Percentiles rank a stretch among this genome's conserved stretches.
These are phyloP conservation scores for Huntiella omanensis DNA, from an alignment of 2,329 filamentous ascomycete species.

Conservation along the genomic window DNA sequence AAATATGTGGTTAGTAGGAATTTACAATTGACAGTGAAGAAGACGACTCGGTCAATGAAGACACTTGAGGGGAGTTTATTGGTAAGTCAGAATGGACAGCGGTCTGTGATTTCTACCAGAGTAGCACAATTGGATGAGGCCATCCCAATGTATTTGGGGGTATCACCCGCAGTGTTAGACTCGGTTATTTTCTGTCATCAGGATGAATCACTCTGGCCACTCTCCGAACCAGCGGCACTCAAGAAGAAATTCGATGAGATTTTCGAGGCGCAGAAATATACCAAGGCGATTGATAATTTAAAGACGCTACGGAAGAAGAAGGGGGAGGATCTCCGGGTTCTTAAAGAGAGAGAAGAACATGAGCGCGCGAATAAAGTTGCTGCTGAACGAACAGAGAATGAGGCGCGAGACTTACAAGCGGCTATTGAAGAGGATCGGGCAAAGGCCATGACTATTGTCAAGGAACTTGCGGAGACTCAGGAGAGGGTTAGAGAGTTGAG, in stretches of 20 bases:
- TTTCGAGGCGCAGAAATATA: conserved; percentile 92
- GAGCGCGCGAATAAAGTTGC: conserved; percentile 72
- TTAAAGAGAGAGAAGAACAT: conserved; percentile 57
- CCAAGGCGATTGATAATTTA: conserved; percentile 90
- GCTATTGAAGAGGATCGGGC: conserved; percentile 45
- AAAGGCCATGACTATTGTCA: conserved; percentile 37
- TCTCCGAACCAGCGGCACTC: conserved; percentile 67
- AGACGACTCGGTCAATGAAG: conserved; percentile 56
- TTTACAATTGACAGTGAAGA: conserved; percentile 73
- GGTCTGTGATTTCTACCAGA: conserved; percentile 57
- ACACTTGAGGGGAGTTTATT: conserved; percentile 66
- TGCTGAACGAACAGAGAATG: conserved; percentile 52
- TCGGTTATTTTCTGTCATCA: conserved; percentile 98
- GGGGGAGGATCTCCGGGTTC: conserved; percentile 51
- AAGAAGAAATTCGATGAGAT: conserved; percentile 97
- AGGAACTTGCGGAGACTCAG: conserved; percentile 41
- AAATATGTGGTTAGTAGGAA: conserved; percentile 71
- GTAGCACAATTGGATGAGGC: conserved; percentile 66
- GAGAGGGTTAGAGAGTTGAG: conserved; percentile 45
- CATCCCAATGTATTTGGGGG: conserved; percentile 72
- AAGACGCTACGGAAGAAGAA: conserved; percentile 72
- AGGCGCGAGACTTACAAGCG: conserved; percentile 41
- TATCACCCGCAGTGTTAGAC: conserved; percentile 76
- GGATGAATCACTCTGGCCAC: conserved; percentile 91
- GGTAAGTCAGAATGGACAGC: conserved; percentile 62